These are phyloP conservation scores for Didymella exigua DNA, from an alignment of 2,329 filamentous ascomycete genomes.

Conservation along the genomic window DNA sequence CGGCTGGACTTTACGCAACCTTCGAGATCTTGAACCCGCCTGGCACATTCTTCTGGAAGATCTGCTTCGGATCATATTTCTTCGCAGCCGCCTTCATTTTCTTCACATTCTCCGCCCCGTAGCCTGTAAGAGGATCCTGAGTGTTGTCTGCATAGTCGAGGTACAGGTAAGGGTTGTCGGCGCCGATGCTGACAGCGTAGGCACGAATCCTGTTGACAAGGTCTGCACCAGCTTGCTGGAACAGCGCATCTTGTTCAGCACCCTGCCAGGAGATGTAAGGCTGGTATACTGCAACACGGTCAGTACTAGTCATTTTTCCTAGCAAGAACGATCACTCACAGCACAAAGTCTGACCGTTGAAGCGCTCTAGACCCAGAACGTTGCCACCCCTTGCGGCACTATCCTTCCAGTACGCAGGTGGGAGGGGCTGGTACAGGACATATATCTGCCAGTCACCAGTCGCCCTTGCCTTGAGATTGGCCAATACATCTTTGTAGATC, in stretches of 20 bases:
- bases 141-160: conserved; percentile 41
- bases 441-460: conserved; percentile 43
- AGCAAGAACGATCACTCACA: conserved; percentile 14
- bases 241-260: conserved; percentile 25
- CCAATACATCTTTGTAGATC: conserved; percentile 50
- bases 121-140: conserved; percentile 31
- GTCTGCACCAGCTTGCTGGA: conserved; percentile 24
- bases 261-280: conserved; percentile 32
- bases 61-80: conserved; percentile 30
- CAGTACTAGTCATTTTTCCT: not conserved
- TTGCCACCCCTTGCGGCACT: conserved; percentile 49
- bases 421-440: conserved; percentile 48
- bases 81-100: conserved; percentile 27
- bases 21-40: conserved; percentile 40
- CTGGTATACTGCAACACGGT: conserved; percentile 21
- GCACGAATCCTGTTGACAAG: conserved; percentile 22
- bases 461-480: conserved; percentile 35
- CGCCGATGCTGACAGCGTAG: conserved; percentile 28
- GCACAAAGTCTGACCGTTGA: conserved; percentile 18
- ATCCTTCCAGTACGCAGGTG: conserved; percentile 45
- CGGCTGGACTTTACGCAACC: not conserved
- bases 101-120: conserved; percentile 25
- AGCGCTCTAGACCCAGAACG: conserved; percentile 47
- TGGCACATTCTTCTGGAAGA: conserved; percentile 34
- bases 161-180: conserved; percentile 37